Evolutionary conservation across 768 basidiomycete genomes (phyloP).

Genomic region (Leccinum obscurum): DNA sequence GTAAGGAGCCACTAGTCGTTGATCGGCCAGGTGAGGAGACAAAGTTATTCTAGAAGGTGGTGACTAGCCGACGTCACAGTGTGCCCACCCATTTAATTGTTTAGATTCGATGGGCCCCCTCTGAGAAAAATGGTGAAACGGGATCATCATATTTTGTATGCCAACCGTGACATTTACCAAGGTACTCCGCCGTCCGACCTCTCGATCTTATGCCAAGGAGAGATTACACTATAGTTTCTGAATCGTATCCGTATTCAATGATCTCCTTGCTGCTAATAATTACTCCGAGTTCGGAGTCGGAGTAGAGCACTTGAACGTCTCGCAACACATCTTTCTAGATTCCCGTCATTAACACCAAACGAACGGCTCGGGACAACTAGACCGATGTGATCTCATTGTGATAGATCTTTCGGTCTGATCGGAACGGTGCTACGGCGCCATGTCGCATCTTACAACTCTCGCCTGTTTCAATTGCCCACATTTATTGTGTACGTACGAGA

Average conservation of each 20-base stretch:
- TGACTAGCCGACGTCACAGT: not conserved
- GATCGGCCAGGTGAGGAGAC: not conserved
- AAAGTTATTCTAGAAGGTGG: not conserved
- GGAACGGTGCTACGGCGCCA: not conserved
- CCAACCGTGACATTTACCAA: too few species aligned
- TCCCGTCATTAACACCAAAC: not conserved
- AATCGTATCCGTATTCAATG: too few species aligned
- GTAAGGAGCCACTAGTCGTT: not conserved
- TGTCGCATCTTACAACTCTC: not conserved
- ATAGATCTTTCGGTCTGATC: slow-evolving; percentile 4
- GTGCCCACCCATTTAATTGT: not conserved
- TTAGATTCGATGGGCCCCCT: not conserved
- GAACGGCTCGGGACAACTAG: not conserved
- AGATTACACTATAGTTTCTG: too few species aligned
- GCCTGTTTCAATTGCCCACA: not conserved
- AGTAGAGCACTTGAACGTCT: not conserved
- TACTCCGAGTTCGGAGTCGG: not conserved
- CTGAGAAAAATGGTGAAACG: not conserved
- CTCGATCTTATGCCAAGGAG: too few species aligned
- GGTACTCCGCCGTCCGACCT: too few species aligned
- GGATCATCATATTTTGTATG: not conserved
- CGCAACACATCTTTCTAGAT: not conserved
- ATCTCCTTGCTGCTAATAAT: not conserved
- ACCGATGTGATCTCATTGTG: slow-evolving; percentile 4
- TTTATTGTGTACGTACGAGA: not conserved